Evolutionary conservation across 176 grass and related monocot species (phyloP), one percentile per base, ranked within the genome.

Genomic region (Triticum timopheevii): DNA sequence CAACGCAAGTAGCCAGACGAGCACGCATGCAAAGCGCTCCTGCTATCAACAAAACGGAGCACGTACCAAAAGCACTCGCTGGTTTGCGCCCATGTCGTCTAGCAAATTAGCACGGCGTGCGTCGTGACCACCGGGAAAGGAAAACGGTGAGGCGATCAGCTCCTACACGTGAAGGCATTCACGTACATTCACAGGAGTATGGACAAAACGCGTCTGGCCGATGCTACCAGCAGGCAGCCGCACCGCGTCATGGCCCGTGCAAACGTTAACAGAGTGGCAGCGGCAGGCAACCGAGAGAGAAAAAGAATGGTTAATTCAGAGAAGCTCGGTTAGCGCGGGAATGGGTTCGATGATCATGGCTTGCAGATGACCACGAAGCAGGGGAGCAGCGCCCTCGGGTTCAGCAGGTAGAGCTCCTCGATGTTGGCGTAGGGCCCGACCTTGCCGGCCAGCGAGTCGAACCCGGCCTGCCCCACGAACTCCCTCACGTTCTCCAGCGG

Each of bases 291-390:
- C 24, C 44, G 80, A 66, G 68, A 42, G 24, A 76, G 10, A 76
- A 86, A 86, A 87, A 84, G 81, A 87, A 88, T 85, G 76, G 85
- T 78, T 86, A 86, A 82, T 86, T 22, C 0, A 59, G 17, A 1
- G 2, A 5, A 0, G 47, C 77, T 69, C 6, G 34, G 22, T 79
- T 68, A 71, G 65, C 25, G 49, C 7, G 81, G 22, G 11, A 66
- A 64, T 27, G 3, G 10, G 12, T 1, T 81, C n/a, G 28, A 30
- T 30, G 28, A 13, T 77, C 72, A 97, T 8, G 90, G 66, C 86
- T 94, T 97, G 87, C 92, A 97, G 8, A 97, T 92, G 70, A 94
- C 95, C 2, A 97, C 92, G 91, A 97, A 97, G 88, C 95, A 97
- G 49, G 95, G 92, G 50, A 97, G 91, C 58, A 97, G 84, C 73